phyloP scores from a whole-genome alignment of 208 protist species.

The Porcisia hertigi region DNA sequence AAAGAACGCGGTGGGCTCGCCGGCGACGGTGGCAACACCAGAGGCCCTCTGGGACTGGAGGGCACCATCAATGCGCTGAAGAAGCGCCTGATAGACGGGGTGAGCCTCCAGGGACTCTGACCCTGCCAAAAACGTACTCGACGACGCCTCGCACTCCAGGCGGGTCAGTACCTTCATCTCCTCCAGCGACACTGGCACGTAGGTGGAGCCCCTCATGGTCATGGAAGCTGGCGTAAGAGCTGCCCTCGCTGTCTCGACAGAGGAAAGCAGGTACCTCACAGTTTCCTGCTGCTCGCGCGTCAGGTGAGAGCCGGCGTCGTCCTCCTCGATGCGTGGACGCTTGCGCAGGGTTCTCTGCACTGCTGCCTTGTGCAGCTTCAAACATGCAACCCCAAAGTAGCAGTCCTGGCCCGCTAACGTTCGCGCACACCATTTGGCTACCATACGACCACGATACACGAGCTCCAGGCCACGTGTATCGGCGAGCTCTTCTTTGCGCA shows the following conservation, averaged over 20 bases:
- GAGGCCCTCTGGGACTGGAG: slow-evolving; percentile 1
- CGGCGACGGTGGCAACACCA: not conserved
- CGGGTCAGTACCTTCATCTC: slow-evolving; percentile 22
- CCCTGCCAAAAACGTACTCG: not conserved
- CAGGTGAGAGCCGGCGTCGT: slow-evolving; percentile 22
- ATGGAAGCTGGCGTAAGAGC: slow-evolving; percentile 26
- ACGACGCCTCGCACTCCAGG: not conserved
- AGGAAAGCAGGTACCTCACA: slow-evolving; percentile 34
- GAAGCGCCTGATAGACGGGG: slow-evolving; percentile 6
- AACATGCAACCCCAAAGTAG: slow-evolving; percentile 68
- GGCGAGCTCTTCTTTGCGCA: slow-evolving; percentile 67
- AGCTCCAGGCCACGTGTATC: slow-evolving; percentile 76
- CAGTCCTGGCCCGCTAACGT: slow-evolving; percentile 72
- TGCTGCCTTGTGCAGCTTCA: slow-evolving; percentile 52
- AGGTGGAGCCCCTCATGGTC: slow-evolving; percentile 20
- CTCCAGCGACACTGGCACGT: slow-evolving; percentile 37
- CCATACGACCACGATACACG: slow-evolving; percentile 63
- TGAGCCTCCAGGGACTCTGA: slow-evolving; percentile 17
- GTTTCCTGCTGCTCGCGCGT: slow-evolving; percentile 35
- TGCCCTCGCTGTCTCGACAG: slow-evolving; percentile 18
- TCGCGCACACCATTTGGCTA: slow-evolving; percentile 74
- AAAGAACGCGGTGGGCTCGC: slow-evolving; percentile 39
- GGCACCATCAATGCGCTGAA: slow-evolving; percentile 28
- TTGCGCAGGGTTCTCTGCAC: slow-evolving; percentile 78
- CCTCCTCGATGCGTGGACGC: slow-evolving; percentile 52